Base-by-base conservation (phyloP, 805 yeast species). In the Ogataea kodamae region DNA sequence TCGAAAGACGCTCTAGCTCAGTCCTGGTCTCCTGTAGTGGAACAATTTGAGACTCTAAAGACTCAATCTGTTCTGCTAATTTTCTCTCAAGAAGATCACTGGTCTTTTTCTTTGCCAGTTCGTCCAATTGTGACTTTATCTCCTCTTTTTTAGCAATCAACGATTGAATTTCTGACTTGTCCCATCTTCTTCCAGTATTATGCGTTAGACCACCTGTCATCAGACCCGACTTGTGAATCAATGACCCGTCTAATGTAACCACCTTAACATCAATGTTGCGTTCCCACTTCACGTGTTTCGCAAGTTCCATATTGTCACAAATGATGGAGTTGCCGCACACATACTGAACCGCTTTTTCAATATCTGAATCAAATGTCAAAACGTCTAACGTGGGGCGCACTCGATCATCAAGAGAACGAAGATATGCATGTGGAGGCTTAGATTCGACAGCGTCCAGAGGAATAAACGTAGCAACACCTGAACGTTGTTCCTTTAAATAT, bases 201-300 rank as follows among this genome's bases (percentile, higher is more conserved):
- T 67, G 66, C 5, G 76, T 67, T 18, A 68, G 62, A 45, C 97
- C 97, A 55, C 97, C 97, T 6, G 97, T 82, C 95, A 92, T 86
- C 22, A 88, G 67, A 5, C 96, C 96, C 4, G 90, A 79, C 49
- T 76, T 78, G 52, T 86, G 87, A 28, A 92, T 83, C 18, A 88
- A 66, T 0, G 90, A 75, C 2, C 98, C 98, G 30, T 86, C 87
- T 9, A 86, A 50, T 1, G 96, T 75, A 2, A 89, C 95, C 30
- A 83, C 57, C 55, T 84, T 87, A 24, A 75, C 76, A 30, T 70
- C 70, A 18, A 76, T 59, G 6, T 68, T 64, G 22, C 63, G 61
- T 12, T 68, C 67, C 90, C 95, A 86, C 52, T 85, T 78, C 38
- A 90, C 61, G 1, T 67, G 62, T 50, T 79, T 74, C 2, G 97